Evolutionary conservation across 352 stramenopile genomes (phyloP).

Genomic region (Saprolegnia diclina): DNA sequence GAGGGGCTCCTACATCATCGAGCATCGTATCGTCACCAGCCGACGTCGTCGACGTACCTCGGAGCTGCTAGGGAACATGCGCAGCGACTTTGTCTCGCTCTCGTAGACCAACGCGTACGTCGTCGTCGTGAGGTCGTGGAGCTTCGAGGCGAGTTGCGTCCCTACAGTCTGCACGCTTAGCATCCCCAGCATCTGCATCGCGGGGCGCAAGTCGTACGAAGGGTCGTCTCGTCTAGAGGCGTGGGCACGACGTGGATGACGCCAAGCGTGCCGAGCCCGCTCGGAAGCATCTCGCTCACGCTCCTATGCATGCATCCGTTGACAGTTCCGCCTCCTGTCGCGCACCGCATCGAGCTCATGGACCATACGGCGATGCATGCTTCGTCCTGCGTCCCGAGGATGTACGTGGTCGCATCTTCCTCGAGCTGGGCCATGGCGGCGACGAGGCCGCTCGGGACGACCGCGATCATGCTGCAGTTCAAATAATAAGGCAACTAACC

Average conservation of each 20-base stretch:
- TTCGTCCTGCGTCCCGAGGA: background rate
- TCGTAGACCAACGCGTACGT: slow-evolving; percentile 17
- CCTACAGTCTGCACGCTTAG: background rate
- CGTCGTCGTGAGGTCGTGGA: background rate
- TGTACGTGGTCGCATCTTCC: background rate
- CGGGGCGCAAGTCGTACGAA: too few species aligned
- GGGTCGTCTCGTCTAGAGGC: too few species aligned
- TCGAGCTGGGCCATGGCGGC: background rate
- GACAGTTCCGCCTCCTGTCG: background rate
- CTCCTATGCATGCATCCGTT: background rate
- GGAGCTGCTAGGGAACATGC: background rate
- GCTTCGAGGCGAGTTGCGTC: background rate
- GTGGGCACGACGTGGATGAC: background rate
- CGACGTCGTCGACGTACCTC: background rate
- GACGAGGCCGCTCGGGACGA: background rate
- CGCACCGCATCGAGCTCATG: background rate
- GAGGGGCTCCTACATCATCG: background rate
- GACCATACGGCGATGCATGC: slow-evolving; percentile 3
- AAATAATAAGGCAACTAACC: background rate
- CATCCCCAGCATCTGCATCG: background rate
- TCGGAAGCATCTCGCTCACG: background rate
- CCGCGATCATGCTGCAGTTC: background rate
- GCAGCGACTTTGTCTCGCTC: background rate
- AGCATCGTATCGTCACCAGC: background rate
- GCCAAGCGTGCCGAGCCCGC: background rate